Base-by-base conservation (phyloP, 179 eudicot species). In the Heliamphora pulchella region DNA sequence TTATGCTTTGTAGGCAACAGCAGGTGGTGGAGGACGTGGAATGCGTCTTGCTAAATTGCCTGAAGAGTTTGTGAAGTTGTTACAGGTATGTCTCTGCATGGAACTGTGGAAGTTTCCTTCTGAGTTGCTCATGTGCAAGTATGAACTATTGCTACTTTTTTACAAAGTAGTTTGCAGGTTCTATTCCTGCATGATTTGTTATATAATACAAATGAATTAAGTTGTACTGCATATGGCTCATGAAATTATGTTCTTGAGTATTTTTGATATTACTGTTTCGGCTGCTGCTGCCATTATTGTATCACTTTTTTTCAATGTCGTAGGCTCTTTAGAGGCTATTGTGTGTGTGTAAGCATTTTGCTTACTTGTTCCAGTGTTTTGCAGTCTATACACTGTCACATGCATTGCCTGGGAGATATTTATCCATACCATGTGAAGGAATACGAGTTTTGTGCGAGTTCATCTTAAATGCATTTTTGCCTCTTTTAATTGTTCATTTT, bases 21-120 rank as follows among this genome's bases (percentile, higher is more conserved):
- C 99, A 76, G 99, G 99, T 76, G 99, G 98, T 59, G 99, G 98
- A 84, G 99, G 99, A 64, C 99, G 98, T 86, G 99, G 99, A 80
- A 96, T 96, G 99, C 99, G 99, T 80, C 99, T 96, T 86, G 99
- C 99, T 84, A 94, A 90, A 78, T 92, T 91, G 82, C 98, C 94
- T 78, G 87, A 88, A 74, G 99, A 96, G 86, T 96, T 96, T 84
- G 97, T 96, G 83, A 96, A 96, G 86, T 84, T 96, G 86, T 88
- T 96, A 78, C 99, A 96, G 98, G 99, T 96, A 82, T 55, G 61
- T 62, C 63, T 20, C 59, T 69, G 54, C 44, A 2, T 63, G 53
- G 44, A 44, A 43, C 77, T 10, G 3, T 63, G 53, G 44, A 44
- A 43, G 80, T 10, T 22, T 8, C 11, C 11, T 48, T 61, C 55